Percentiles rank a stretch among this genome's conserved stretches.
Conservation (phyloP, 805 yeast genomes). For the Saccharomyces jurei region DNA sequence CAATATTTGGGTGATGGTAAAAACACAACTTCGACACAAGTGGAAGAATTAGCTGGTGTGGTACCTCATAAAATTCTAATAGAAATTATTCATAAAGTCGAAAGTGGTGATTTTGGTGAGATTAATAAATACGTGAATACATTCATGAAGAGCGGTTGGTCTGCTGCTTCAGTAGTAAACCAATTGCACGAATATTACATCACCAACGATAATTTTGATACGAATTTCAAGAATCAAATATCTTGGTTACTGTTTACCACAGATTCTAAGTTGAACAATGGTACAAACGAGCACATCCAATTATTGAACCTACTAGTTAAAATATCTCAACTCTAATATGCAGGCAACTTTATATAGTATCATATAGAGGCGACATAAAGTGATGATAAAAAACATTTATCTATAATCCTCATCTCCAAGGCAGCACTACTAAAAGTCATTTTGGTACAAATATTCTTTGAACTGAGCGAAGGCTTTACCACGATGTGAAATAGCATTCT, state of each 20-base stretch:
- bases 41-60: slow-evolving; percentile 71
- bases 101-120: slow-evolving; percentile 25
- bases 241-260: slow-evolving; percentile 62
- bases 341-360: background rate
- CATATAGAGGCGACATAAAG: background rate
- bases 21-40: slow-evolving; percentile 37
- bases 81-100: slow-evolving; percentile 34
- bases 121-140: slow-evolving; percentile 38
- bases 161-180: slow-evolving; percentile 60
- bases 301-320: slow-evolving; percentile 55
- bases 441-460: slow-evolving; percentile 40
- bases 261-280: slow-evolving; percentile 69
- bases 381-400: background rate
- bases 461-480: slow-evolving; percentile 73
- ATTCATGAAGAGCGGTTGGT: slow-evolving; percentile 62
- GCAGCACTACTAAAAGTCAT: background rate
- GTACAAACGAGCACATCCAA: slow-evolving; percentile 84
- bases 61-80: slow-evolving; percentile 46
- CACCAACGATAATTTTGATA: slow-evolving; percentile 41
- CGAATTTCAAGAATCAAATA: slow-evolving; percentile 54
- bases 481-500: slow-evolving; percentile 83
- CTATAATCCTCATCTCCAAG: background rate
- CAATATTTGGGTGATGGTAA: slow-evolving; percentile 29
- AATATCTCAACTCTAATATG: slow-evolving; percentile 33
- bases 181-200: slow-evolving; percentile 67